Evolutionary conservation across 345 rosid genomes (phyloP), one percentile per base, ranked within the genome.

Genomic region (Hypericum androsaemum): DNA sequence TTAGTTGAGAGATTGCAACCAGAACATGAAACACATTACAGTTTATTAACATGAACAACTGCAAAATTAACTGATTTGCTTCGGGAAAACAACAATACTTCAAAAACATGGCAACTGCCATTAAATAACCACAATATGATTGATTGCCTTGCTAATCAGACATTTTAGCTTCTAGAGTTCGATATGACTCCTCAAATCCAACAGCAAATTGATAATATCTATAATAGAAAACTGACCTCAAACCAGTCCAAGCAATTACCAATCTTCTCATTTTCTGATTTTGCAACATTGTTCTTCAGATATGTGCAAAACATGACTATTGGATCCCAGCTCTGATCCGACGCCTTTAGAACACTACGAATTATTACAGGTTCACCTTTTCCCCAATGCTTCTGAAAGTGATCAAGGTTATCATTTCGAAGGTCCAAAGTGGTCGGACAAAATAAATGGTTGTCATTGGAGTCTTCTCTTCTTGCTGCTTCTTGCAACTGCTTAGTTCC

Each of bases 381-480:
- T 57, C 83, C 64, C 97, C 99, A 92, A 53, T 92, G 97, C 68
- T 81, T 78, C 79, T 85, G 99, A 70, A 85, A 92, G 54, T 88
- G 99, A 22, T 85, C 97, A 7, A 84, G 71, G 57, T 75, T 92
- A 70, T 81, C 90, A 52, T 63, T 65, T 44, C 64, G 73, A 72
- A 80, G 65, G 50, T 83, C 88, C 51, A 46, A 8, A 37, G 64
- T 50, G 37, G 72, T 64, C 9, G 95, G 95, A 69, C 68, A 73
- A 72, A 75, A 88, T 16, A 92, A 59, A 49, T 75, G 75, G 73
- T 85, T 92, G 58, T 85, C 83, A 63, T 74, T 66, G 48, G 83
- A 57, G 61, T 72, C 74, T 69, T 73, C 82, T 58, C 85, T 74
- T 41, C 16, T 62, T 47, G 97, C 74, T 66, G 97, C 87, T 67